Conservation (phyloP, 2,329 filamentous ascomycete species). For the Paecilomyces dactylethromorphus region DNA sequence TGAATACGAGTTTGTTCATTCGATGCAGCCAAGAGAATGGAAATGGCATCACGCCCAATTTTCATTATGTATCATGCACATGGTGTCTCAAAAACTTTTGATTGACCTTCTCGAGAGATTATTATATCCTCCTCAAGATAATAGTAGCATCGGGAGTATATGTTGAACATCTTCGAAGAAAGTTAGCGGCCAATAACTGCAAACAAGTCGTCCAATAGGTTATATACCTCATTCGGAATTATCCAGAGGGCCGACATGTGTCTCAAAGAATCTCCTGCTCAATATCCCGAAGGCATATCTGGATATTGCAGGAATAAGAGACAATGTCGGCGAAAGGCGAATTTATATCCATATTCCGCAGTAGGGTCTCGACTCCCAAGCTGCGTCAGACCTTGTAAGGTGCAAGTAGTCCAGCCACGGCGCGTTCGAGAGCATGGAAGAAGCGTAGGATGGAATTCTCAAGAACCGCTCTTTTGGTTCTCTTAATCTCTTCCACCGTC, state of each 20-base stretch:
- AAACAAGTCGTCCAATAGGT: background rate
- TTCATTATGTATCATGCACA: background rate
- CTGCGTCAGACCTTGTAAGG: background rate
- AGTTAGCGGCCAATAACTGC: background rate
- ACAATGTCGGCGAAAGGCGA: conserved; percentile 16
- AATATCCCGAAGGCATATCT: background rate
- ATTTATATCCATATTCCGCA: background rate
- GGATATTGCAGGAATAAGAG: conserved; percentile 1
- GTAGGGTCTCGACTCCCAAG: background rate
- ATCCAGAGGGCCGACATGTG: conserved; percentile 1
- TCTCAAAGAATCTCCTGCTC: background rate
- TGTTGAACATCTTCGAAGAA: background rate
- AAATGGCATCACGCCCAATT: background rate
- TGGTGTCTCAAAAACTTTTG: background rate
- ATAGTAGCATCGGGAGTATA: background rate
- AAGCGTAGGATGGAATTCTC: background rate
- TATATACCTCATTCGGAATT: background rate
- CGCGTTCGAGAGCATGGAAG: background rate
- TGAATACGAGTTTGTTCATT: no score
- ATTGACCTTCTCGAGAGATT: background rate
- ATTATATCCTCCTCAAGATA: background rate
- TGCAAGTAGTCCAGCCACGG: background rate
- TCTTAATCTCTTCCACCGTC: conserved; percentile 27
- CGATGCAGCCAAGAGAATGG: background rate
- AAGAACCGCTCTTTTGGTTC: background rate